Evolutionary conservation across 2,329 filamentous ascomycete species (phyloP).

Genomic region (Sarocladiaceae sp.): DNA sequence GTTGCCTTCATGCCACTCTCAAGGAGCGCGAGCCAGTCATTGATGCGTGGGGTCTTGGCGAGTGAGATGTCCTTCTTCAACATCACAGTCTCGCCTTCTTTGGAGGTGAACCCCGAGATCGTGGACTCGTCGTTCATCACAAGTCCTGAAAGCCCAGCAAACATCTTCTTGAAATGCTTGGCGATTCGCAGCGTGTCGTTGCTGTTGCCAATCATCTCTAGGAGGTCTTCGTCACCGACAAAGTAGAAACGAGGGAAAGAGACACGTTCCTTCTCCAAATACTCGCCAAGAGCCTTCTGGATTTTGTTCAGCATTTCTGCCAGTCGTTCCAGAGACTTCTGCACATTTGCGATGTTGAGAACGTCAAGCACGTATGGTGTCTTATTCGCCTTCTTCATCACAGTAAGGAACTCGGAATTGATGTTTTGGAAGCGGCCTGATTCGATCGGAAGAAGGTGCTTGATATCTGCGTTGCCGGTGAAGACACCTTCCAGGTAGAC

Average conservation of each 20-base stretch:
- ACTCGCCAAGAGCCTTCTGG: slow-evolving; percentile 96
- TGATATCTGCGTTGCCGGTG: slow-evolving; percentile 97
- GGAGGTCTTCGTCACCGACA: slow-evolving; percentile 93
- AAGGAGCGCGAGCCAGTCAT: slow-evolving; percentile 94
- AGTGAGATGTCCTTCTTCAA: slow-evolving; percentile 90
- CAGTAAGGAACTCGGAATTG: slow-evolving; percentile 97
- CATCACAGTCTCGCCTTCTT: slow-evolving; percentile 84
- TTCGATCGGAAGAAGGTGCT: slow-evolving; percentile 93
- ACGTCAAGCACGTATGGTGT: slow-evolving; percentile 95
- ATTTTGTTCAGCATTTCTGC: slow-evolving; percentile 99
- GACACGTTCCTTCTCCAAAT: slow-evolving; percentile 94
- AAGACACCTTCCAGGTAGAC: slow-evolving; percentile 99
- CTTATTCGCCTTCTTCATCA: slow-evolving; percentile 99
- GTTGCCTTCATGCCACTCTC: slow-evolving; percentile 93
- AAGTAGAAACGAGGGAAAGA: slow-evolving; percentile 99
- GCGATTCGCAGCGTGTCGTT: slow-evolving; percentile 94
- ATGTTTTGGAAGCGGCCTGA: slow-evolving; percentile 98
- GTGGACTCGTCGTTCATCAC: slow-evolving; percentile 86
- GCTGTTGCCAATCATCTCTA: slow-evolving; percentile 99
- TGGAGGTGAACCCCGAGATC: slow-evolving; percentile 90
- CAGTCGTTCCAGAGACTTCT: slow-evolving; percentile 91
- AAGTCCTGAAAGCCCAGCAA: slow-evolving; percentile 88
- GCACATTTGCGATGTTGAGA: slow-evolving; percentile 89
- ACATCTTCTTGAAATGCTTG: slow-evolving; percentile 99
- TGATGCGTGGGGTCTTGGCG: slow-evolving; percentile 91